Evolutionary conservation across 2,329 filamentous ascomycete genomes (phyloP), one percentile per base, ranked within the genome.

Genomic region (Fulvia fulva): DNA sequence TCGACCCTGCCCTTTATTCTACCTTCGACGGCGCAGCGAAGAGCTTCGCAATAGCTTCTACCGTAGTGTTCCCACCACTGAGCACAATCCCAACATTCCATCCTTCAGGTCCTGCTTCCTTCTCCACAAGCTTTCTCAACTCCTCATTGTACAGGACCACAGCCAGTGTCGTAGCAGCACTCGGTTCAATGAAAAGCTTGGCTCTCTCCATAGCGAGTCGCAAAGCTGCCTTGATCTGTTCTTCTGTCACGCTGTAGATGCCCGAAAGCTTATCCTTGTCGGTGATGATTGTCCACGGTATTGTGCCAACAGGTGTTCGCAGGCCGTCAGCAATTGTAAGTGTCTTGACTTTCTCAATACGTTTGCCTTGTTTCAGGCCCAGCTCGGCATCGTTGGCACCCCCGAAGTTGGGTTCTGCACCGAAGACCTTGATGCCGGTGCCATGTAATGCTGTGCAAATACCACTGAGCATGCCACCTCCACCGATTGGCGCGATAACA

Each of bases 161-260:
- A 0, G 93, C 94, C 59, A 97, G 73, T 1, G 86, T 84, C n/a
- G 97, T 92, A 2, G 87, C 91, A 0, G 89, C 85, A 74, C 88
- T 92, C 22, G 93, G 93, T 80, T 97, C 93, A 12, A 97, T 86
- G 22, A 97, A 85, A 49, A 96, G 77, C 83, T 97, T 97, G 81
- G 94, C 85, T 58, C 92, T 78, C 82, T 97, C 93, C 62, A 92
- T 77, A 32, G 96, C 87, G 61, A 97, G 74, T 61, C 82, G 77
- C 83, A 96, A 82, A 12, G 92, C 88, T 22, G 78, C 81, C 68
- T 83, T 81, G 72, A 97, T 97, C 79, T 96, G 85, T 55, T 87
- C 86, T 74, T 97, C 93, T 0, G 80, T 85, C 1, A 95, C 93
- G 56, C 83, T 82, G 74, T 84, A 88, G 67, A 96, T 83, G 0